Evolutionary conservation across 2,329 filamentous ascomycete species (phyloP), one percentile per base, ranked within the genome.

Genomic region (Botrytis squamosa): DNA sequence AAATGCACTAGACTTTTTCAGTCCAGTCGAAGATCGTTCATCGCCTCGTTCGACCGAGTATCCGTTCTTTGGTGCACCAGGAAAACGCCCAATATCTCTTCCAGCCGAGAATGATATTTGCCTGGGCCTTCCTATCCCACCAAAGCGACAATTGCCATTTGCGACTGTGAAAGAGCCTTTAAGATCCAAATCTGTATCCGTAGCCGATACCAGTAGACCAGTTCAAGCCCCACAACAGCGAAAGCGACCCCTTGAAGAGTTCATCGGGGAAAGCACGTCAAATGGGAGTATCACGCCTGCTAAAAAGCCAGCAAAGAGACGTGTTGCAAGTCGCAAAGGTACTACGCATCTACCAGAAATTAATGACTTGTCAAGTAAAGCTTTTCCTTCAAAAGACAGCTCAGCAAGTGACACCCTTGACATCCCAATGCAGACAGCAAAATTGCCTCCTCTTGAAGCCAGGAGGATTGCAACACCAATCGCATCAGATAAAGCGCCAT

Each of bases 101-200:
- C 55, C 74, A 66, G 44, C 52, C 65, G 64, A 73, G 42, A 65
- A 62, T 38, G 65, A 65, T 59, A 70, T n/a, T n/a, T 69, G 46
- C 49, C 62, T 33, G 20, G 40, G 33, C 46, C 49, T 76, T 42
- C 71, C 68, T 63, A 75, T 80, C 65, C 78, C 80, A 25, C 78
- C 79, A 38, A 78, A 70, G 72, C 75, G 77, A 64, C 73, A 76
- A 62, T 73, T 80, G n/a, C 80, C 80, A 5, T 81, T 81, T 40
- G 73, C 74, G 8, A 78, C 72, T 29, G 59, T 72, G 22, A 75
- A 64, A 68, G 57, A 70, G 10, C 7, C 40, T 60, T 18, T 14
- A 6, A 36, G 44, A 22, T 3, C 38, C 33, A 42, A 20, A 38
- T n/a, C 55, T 49, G 33, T 20, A 5, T 70, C 38, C 5, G 55